Base-by-base conservation (phyloP, 352 stramenopile genomes). In the Phytophthora colocasiae region DNA sequence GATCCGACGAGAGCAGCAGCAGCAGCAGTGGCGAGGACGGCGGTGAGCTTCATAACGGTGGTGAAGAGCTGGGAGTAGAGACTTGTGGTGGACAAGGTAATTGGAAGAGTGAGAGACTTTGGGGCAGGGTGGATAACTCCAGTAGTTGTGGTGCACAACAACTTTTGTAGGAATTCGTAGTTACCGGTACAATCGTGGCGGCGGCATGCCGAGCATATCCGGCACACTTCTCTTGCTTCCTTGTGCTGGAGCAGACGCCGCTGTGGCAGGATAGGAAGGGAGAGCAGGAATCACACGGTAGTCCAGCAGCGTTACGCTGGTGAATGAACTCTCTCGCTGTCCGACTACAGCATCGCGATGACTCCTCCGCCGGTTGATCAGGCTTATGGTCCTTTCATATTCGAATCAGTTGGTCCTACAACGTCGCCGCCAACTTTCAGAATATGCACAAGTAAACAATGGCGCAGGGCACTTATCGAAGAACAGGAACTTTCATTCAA, bases 41-140 rank as follows among this genome's bases (percentile, higher is more conserved):
- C 63, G 22, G 12, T 24, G 44, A 71, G 55, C 31, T 71, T 66
- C 63, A 71, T 67, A 6, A 11, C n/a, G 44, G 22, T 50, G 44
- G 44, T 22, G 17, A 7, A 24, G 4, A 10, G 31, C 9, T 36
- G 9, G 31, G 9, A 31, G 31, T 36, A 11, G 24, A 14, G 44
- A 38, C 19, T 47, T 50, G 44, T 45, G 39, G 39, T 45, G 6
- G 39, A 22, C 39, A 26, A 45, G 15, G 39, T 11, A 45, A 45
- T 24, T 45, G n/a, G 6, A n/a, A 27, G n/a, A 29, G 8, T 46
- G 40, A 26, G 17, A 22, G 8, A 29, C 8, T 12, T 46, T 9
- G 40, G 11, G 17, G 17, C 9, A 34, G 8, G 29, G 8, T 34
- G 29, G 29, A 22, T 22, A 22, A 1, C 22, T 22, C 22, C 22